Evolutionary conservation across 306 rosid species (phyloP), one percentile per base, ranked within the genome.

Genomic region (Prunus campanulata): DNA sequence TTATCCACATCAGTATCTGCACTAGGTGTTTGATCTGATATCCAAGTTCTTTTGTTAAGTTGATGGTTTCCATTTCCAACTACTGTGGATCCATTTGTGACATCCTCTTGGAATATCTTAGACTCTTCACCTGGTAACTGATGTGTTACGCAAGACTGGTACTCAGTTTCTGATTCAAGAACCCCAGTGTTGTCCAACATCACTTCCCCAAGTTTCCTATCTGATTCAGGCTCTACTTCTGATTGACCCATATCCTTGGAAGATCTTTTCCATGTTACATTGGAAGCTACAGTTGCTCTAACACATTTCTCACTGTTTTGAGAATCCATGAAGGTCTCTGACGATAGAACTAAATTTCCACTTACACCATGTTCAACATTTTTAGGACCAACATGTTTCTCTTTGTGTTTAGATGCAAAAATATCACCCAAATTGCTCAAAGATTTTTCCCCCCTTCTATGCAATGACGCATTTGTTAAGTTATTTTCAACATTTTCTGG

Each of bases 61-160:
- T 59, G 60, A 66, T 35, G 74, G 27, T 59, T 48, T 57, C 65
- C 63, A 72, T 66, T 30, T 72, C 62, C 61, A 42, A 65, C 46
- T 30, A 20, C 27, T 27, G 44, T 48, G 22, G 22, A 67, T 65
- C 52, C 68, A 65, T 72, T 48, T 44, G 69, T 61, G 56, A 42
- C 72, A 72, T 30, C 20, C 70, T 66, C 29, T 13, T 50, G 77
- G 46, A 39, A 64, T 71, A 13, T 39, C 49, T 22, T 61, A 78
- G 72, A 78, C 16, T 39, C 66, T 61, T 78, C 71, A 35, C 56
- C 49, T 2, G 72, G 66, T 47, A 78, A 50, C 52, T 35, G 52
- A 62, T 60, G 15, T 16, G 74, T 50, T 18, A 51, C 4, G 62
- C 61, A 29, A 52, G 61, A 16, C 62, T 15, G 18, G 13, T n/a